Conservation (phyloP, 257 asterid genomes). For the Phtheirospermum japonicum region DNA sequence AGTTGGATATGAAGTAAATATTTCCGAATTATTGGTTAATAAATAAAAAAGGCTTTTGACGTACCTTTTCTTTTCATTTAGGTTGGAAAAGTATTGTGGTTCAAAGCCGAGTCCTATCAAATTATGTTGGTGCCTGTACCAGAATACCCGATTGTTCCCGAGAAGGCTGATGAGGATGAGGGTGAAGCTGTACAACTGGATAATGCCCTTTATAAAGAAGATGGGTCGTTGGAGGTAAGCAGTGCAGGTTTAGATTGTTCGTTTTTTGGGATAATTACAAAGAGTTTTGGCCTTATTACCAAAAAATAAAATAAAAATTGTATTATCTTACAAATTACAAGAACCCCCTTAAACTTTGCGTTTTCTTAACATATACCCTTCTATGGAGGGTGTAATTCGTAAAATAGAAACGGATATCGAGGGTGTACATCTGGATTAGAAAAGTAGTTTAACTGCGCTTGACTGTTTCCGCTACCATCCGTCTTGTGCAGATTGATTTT, state of each 20-base stretch:
- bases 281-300: neutral
- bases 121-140: conserved; percentile 54
- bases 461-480: conserved; percentile 19
- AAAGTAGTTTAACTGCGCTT: conserved; percentile 19
- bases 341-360: neutral
- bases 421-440: neutral
- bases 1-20: conserved; percentile 10
- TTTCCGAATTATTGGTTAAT: conserved; percentile 8
- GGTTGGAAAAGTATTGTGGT: conserved; percentile 78
- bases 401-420: neutral
- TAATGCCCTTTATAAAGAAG: conserved; percentile 59
- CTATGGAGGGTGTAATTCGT: neutral
- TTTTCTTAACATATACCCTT: neutral
- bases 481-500: conserved; percentile 63
- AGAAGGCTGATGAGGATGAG: conserved; percentile 43
- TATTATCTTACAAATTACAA: no score
- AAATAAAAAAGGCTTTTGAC: conserved; percentile 7
- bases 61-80: conserved; percentile 33
- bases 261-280: neutral
- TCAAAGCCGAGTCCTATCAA: conserved; percentile 43
- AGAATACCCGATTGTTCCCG: conserved; percentile 51
- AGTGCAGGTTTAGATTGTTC: conserved; percentile 6
- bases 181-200: conserved; percentile 48
- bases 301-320: no score
- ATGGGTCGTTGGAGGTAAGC: conserved; percentile 86